Evolutionary conservation across 1,139 yeast species (phyloP).

Genomic region (Meyerozyma smithsonii): DNA sequence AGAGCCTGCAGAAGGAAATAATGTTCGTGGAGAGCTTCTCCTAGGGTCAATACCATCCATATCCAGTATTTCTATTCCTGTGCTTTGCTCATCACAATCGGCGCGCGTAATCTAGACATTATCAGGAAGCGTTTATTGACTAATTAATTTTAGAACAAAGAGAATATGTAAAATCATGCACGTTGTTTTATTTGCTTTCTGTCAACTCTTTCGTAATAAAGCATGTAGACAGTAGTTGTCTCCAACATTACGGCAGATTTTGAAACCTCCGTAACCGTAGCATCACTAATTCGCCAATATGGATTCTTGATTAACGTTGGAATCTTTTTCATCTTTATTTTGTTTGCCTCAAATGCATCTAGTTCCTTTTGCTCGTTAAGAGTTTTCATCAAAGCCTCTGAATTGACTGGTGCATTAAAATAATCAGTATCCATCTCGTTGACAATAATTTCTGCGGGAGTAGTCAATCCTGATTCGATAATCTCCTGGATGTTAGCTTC

Average conservation of each 20-base stretch:
- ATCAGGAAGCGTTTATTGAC: neutral
- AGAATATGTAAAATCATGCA: neutral
- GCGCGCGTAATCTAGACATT: too few relatives aligned
- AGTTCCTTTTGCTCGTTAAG: slow-evolving; percentile 9
- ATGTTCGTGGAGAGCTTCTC: neutral
- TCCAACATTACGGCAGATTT: slow-evolving; percentile 59
- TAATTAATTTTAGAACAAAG: neutral
- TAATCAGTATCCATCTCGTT: slow-evolving; percentile 26
- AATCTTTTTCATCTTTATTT: slow-evolving; percentile 45
- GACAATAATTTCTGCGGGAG: slow-evolving; percentile 42
- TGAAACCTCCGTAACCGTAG: slow-evolving; percentile 61
- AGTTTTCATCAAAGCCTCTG: slow-evolving; percentile 7
- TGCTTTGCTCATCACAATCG: neutral
- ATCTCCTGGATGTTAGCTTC: slow-evolving; percentile 37
- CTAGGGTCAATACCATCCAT: neutral
- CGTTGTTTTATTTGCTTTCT: slow-evolving; percentile 13
- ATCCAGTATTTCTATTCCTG: too few relatives aligned
- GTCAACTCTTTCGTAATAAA: slow-evolving; percentile 66
- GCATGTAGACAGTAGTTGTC: slow-evolving; percentile 72
- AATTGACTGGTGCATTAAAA: slow-evolving; percentile 12
- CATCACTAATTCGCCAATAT: slow-evolving; percentile 86
- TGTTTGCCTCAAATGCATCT: slow-evolving; percentile 9
- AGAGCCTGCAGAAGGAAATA: slow-evolving; percentile 39
- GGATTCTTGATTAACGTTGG: slow-evolving; percentile 55
- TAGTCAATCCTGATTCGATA: slow-evolving; percentile 35